Conservation (phyloP, 345 rosid species). For the Gossypioides kirkii region DNA sequence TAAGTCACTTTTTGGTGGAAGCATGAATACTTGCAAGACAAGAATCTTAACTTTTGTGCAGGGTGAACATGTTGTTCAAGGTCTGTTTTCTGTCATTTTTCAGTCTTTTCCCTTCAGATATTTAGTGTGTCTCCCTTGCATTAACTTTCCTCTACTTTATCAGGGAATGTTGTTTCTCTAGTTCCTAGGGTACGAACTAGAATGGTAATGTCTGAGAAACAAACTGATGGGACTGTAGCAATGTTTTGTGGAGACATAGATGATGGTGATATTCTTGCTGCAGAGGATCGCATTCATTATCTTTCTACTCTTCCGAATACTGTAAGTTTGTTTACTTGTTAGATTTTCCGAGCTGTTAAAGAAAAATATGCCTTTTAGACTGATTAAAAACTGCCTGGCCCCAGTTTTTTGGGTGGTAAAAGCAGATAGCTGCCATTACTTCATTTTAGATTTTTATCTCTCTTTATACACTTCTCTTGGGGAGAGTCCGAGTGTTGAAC, state of each 20-base stretch:
- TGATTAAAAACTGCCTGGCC: neutral
- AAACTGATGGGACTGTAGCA: constrained; percentile 76
- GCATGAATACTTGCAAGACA: constrained; percentile 69
- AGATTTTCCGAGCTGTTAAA: neutral
- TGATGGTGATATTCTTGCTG: constrained; percentile 56
- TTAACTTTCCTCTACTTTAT: constrained; percentile 14
- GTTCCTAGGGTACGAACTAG: constrained; percentile 42
- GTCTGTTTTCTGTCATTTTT: constrained; percentile 31
- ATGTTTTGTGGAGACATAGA: constrained; percentile 77
- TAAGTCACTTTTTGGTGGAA: constrained; percentile 76
- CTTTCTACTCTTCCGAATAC: constrained; percentile 75
- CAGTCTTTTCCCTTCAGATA: constrained; percentile 10
- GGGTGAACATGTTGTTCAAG: constrained; percentile 64
- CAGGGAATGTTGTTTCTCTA: constrained; percentile 44
- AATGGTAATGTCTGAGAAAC: constrained; percentile 76
- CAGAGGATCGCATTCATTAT: constrained; percentile 64
- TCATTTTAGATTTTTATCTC: neutral
- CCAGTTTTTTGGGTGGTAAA: neutral
- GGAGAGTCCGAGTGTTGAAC: neutral
- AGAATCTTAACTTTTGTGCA: constrained; percentile 51
- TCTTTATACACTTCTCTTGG: neutral
- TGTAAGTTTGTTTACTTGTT: constrained; percentile 42
- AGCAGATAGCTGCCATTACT: neutral
- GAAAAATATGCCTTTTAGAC: neutral
- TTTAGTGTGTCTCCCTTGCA: constrained; percentile 9